Percentiles rank a stretch among this genome's conserved stretches.
Evolutionary conservation across 1,284 basidiomycete genomes (phyloP).

Genomic region (Ustilago hordei): DNA sequence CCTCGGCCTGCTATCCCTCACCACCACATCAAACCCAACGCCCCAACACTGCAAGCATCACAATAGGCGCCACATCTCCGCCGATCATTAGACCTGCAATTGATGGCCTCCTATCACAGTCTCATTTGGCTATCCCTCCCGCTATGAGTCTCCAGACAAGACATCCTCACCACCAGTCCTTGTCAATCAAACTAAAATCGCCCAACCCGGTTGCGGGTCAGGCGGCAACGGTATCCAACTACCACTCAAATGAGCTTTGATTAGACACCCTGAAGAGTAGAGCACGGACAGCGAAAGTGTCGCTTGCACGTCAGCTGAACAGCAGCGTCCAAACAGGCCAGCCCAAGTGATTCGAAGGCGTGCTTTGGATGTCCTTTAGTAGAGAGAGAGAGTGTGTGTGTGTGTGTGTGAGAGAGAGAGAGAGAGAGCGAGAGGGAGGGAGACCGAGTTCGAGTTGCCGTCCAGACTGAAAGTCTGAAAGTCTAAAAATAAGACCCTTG

Average conservation of each 20-base stretch:
- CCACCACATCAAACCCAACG: neutral
- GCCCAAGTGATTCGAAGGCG: neutral
- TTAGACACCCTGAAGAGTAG: neutral
- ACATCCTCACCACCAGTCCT: neutral
- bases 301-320: slow-evolving; percentile 11
- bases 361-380: neutral
- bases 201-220: neutral
- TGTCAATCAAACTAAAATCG: neutral
- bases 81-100: neutral
- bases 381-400: neutral
- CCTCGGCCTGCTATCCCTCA: neutral
- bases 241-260: neutral
- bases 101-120: neutral
- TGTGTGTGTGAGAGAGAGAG: neutral
- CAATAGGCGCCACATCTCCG: neutral
- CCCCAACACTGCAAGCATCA: neutral
- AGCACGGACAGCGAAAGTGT: slow-evolving; percentile 7
- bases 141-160: neutral
- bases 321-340: neutral
- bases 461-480: slow-evolving; percentile 1
- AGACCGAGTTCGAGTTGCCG: neutral
- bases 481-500: neutral
- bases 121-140: neutral
- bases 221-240: neutral
- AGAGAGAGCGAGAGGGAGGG: neutral